Conservation (phyloP, 129 eudicot genomes). For the Mikania micrantha region DNA sequence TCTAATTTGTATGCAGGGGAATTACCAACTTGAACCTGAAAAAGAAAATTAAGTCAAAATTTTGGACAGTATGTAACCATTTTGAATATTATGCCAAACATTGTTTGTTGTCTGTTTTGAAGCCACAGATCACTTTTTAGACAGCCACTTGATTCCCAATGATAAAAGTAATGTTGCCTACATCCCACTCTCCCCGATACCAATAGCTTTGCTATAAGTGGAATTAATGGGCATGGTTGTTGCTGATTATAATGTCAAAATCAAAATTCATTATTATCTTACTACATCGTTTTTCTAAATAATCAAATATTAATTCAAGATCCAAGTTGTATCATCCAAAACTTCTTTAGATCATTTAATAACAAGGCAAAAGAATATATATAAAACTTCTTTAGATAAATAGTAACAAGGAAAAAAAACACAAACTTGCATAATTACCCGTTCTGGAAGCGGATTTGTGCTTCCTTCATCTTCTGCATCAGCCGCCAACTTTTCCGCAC, state of each 20-base stretch:
- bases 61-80: not conserved
- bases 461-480: slow-evolving; percentile 52
- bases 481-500: slow-evolving; percentile 38
- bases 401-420: not conserved
- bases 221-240: no score
- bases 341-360: not conserved
- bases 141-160: no score
- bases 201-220: no score
- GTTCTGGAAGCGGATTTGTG: slow-evolving; percentile 52
- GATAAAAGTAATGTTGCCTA: no score
- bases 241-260: not conserved
- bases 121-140: no score
- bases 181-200: no score
- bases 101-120: no score
- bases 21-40: slow-evolving; percentile 80
- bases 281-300: not conserved
- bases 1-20: slow-evolving; percentile 75
- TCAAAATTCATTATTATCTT: not conserved
- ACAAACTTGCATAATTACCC: slow-evolving; percentile 29
- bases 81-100: not conserved
- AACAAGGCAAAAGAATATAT: not conserved
- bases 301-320: not conserved
- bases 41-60: not conserved
- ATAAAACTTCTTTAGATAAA: not conserved
- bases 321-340: not conserved